These are phyloP conservation scores for Puccinia hordei DNA, from an alignment of 1,284 basidiomycete species.

Conservation along the genomic window DNA sequence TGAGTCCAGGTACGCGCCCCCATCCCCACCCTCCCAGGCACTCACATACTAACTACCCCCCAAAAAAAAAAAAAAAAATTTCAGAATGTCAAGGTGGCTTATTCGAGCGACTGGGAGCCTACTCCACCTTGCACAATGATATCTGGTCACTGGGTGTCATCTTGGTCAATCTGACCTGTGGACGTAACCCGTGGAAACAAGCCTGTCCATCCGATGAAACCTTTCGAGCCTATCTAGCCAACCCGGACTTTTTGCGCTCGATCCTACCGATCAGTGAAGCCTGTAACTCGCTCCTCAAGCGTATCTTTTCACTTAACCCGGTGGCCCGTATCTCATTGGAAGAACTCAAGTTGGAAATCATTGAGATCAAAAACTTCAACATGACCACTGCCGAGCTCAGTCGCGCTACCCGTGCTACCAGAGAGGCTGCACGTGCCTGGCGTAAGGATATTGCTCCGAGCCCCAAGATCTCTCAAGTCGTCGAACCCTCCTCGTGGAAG, in stretches of 20 bases:
- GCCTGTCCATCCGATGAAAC: constrained; percentile 73
- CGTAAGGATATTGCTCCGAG: constrained; percentile 24
- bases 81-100: constrained; percentile 90
- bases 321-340: constrained; percentile 65
- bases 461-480: constrained; percentile 10
- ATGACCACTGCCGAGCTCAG: constrained; percentile 66
- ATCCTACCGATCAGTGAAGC: constrained; percentile 71
- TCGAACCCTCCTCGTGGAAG: constrained; percentile 11
- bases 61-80: too few relatives aligned
- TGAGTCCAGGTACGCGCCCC: constrained; percentile 76
- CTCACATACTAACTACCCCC: too few relatives aligned
- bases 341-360: constrained; percentile 67
- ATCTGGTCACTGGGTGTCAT: constrained; percentile 92
- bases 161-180: constrained; percentile 86
- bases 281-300: constrained; percentile 65
- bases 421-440: constrained; percentile 57
- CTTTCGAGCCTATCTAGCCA: constrained; percentile 70
- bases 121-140: constrained; percentile 76
- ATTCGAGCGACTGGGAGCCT: constrained; percentile 66
- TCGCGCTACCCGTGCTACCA: constrained; percentile 59
- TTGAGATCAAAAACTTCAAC: constrained; percentile 69
- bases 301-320: constrained; percentile 63
- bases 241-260: constrained; percentile 70
- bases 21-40: too few relatives aligned
- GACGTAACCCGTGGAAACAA: constrained; percentile 82